Conservation (phyloP, 306 rosid species). For the Malus fusca region DNA sequence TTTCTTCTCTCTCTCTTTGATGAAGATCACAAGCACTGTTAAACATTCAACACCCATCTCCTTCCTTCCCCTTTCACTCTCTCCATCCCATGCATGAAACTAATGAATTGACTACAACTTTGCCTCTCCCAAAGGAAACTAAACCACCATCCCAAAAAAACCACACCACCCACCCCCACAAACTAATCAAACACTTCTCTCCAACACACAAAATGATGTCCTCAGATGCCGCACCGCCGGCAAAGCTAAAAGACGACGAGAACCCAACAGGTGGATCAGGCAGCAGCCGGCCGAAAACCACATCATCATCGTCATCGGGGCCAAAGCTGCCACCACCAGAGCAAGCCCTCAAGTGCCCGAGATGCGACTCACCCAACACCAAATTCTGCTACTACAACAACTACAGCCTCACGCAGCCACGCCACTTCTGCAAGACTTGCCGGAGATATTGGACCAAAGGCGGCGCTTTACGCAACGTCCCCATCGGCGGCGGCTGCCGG, state of each 20-base stretch:
- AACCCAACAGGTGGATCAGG: conserved; percentile 23
- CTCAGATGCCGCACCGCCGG: conserved; percentile 32
- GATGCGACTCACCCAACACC: conserved; percentile 91
- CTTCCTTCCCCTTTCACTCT: conserved; percentile 19
- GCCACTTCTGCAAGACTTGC: conserved; percentile 95
- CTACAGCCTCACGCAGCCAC: conserved; percentile 88
- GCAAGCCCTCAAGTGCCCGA: conserved; percentile 59
- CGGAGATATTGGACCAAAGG: conserved; percentile 96
- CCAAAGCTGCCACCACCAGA: conserved; percentile 23
- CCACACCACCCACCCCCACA: not conserved
- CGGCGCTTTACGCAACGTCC: conserved; percentile 85
- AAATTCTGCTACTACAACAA: conserved; percentile 98
- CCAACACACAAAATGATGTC: conserved; percentile 32
- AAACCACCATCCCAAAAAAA: not conserved
- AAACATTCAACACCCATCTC: conserved; percentile 26
- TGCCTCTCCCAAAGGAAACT: conserved; percentile 58
- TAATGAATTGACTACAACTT: conserved; percentile 48
- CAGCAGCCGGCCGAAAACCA: not conserved
- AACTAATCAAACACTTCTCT: not conserved
- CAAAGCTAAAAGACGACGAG: conserved; percentile 27
- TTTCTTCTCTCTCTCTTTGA: conserved; percentile 36
- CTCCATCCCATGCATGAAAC: conserved; percentile 50
- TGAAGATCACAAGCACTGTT: conserved; percentile 66
- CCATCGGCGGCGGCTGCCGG: conserved; percentile 91
- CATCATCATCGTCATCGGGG: not conserved